Conservation (phyloP, 352 stramenopile species). For the Globisporangium cederbergense region DNA sequence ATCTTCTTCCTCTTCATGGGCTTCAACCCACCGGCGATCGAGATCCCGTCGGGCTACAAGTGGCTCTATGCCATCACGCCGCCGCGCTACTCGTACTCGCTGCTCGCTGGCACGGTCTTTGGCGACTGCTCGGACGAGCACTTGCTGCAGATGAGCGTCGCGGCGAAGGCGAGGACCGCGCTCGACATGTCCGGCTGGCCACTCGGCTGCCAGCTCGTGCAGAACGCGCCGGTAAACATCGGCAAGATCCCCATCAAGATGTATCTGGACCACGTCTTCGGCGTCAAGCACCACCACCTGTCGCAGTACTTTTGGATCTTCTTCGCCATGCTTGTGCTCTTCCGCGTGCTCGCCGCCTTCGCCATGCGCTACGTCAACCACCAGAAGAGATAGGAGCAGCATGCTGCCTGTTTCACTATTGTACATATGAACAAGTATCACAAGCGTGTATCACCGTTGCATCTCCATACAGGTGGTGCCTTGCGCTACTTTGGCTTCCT, state of each 20-base stretch:
- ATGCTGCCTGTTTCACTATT: background rate
- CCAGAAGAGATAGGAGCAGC: slow-evolving; percentile 14
- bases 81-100: slow-evolving; percentile 29
- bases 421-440: background rate
- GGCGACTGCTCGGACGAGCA: slow-evolving; percentile 27
- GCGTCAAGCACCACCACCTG: slow-evolving; percentile 46
- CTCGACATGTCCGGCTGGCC: slow-evolving; percentile 25
- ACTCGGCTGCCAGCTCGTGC: slow-evolving; percentile 54
- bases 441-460: too few relatives aligned
- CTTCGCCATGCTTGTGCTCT: slow-evolving; percentile 40
- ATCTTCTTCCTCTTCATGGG: slow-evolving; percentile 55
- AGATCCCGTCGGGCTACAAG: slow-evolving; percentile 35
- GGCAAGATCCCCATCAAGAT: slow-evolving; percentile 39
- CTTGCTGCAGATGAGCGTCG: slow-evolving; percentile 3
- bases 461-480: too few relatives aligned
- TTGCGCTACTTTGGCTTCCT: too few relatives aligned
- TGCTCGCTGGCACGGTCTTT: slow-evolving; percentile 24
- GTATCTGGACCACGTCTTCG: slow-evolving; percentile 62
- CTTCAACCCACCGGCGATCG: slow-evolving; percentile 30
- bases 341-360: slow-evolving; percentile 49
- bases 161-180: slow-evolving; percentile 9
- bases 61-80: slow-evolving; percentile 42
- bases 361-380: slow-evolving; percentile 20
- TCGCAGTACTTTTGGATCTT: slow-evolving; percentile 42
- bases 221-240: slow-evolving; percentile 38